phyloP scores from a whole-genome alignment of 225 moss, liverwort and hornwort genomes.

The Antitrichia curtipendula region DNA sequence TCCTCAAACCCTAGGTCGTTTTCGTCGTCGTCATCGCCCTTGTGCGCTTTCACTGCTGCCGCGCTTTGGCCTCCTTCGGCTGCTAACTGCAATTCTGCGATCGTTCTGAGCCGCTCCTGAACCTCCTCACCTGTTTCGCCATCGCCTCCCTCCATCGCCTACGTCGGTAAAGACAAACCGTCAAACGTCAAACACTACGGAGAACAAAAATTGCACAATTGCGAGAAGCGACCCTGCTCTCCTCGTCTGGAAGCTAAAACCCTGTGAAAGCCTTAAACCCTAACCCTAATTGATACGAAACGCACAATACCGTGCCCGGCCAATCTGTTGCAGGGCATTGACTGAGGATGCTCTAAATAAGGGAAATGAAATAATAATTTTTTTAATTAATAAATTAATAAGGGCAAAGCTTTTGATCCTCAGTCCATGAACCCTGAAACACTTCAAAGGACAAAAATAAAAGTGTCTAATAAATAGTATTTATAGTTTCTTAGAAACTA shows the following conservation, averaged over 20 bases:
- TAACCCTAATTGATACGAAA: not conserved
- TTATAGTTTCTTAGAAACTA: no score
- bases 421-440: not conserved
- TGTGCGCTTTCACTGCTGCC: not conserved
- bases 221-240: no score
- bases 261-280: not conserved
- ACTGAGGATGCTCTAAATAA: not conserved
- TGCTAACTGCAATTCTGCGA: slow-evolving; percentile 23
- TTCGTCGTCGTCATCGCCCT: slow-evolving; percentile 18
- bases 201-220: not conserved
- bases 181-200: not conserved
- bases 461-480: no score
- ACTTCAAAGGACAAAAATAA: not conserved
- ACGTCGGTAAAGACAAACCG: not conserved
- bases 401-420: no score
- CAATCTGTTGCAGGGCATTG: not conserved
- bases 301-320: not conserved
- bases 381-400: not conserved
- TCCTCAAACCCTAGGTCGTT: slow-evolving; percentile 67
- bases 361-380: not conserved
- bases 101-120: slow-evolving; percentile 35
- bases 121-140: slow-evolving; percentile 26
- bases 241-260: not conserved
- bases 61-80: slow-evolving; percentile 16
- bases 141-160: slow-evolving; percentile 18